Evolutionary conservation across 2,329 filamentous ascomycete species (phyloP), one percentile per base, ranked within the genome.

Genomic region (Scleromitrula shiraiana): DNA sequence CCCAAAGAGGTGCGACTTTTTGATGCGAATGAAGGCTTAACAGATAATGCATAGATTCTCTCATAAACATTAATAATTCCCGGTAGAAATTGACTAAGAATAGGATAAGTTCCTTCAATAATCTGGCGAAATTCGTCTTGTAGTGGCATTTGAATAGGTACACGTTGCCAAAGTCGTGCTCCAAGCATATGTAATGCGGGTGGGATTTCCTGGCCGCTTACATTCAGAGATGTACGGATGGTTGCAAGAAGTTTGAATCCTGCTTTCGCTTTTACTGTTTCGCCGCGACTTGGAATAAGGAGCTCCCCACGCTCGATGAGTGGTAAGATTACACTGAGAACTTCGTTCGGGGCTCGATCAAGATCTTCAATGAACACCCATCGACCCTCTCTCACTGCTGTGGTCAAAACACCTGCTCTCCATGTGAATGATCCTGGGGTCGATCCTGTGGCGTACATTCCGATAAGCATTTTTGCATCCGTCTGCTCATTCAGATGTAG

Each of bases 281-380:
- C 89, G 48, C 88, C 90, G 50, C 91, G 82, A 58, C 84, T 94
- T 0, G 93, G 88, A 24, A 98, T 89, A 4, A 94, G 73, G 12
- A 98, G 76, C 64, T 96, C 88, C n/a, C 88, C 82, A 51, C 86
- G 81, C 67, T 98, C 93, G 51, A 98, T 90, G 7, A 98, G 75
- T 8, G 94, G 93, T 22, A 98, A 73, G 23, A 99, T 77, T 12
- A 90, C 89, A 64, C 91, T 95, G 65, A 98, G 82, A 40, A 98
- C 87, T 66, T 98, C 93, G 56, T 88, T 91, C 4, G 94, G 93
- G 9, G 93, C 93, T 53, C 91, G 82, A 64, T 98, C 90, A 33
- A 99, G 75, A 65, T 99, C 94, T 66, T 99, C 94, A 50, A 99
- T 94, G 55, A 98, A 74, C 6, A 98, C 86, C 94, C 93, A 98